A percentile compares a stretch with the other conserved stretches of the same genome.
These are phyloP conservation scores for Calocera cornea DNA, from an alignment of 768 basidiomycete species.

Conservation along the genomic window DNA sequence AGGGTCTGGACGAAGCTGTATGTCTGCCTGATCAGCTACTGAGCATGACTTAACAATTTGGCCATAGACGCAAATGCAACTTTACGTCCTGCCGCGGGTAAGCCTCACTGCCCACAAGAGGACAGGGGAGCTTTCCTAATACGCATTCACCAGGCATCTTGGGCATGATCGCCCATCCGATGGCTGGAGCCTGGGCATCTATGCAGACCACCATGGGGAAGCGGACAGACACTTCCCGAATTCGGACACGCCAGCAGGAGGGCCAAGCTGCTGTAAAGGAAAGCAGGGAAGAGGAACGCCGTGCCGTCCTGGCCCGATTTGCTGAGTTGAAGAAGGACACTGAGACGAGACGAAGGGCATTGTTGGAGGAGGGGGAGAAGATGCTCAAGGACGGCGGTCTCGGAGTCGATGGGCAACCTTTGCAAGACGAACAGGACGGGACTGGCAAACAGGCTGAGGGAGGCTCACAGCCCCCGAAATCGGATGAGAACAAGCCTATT, in stretches of 20 bases:
- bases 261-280: background rate
- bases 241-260: background rate
- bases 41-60: slow-evolving; percentile 1
- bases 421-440: background rate
- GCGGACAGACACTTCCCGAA: slow-evolving; percentile 2
- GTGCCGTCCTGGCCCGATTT: background rate
- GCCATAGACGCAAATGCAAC: slow-evolving; percentile 23
- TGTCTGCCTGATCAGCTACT: slow-evolving; percentile 9
- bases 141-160: slow-evolving; percentile 5
- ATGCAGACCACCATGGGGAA: slow-evolving; percentile 22
- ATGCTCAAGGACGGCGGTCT: background rate
- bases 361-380: background rate
- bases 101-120: background rate
- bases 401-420: background rate
- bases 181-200: slow-evolving; percentile 30
- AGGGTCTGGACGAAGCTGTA: slow-evolving; percentile 26
- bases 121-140: too few species aligned
- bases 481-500: too few species aligned
- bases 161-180: slow-evolving; percentile 25
- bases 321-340: slow-evolving; percentile 4
- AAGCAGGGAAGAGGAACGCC: background rate
- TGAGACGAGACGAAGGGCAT: background rate
- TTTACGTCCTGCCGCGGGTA: slow-evolving; percentile 23
- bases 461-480: too few species aligned
- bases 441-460: background rate